Conservation (phyloP, 352 stramenopile species). For the Phytophthora pisi region DNA sequence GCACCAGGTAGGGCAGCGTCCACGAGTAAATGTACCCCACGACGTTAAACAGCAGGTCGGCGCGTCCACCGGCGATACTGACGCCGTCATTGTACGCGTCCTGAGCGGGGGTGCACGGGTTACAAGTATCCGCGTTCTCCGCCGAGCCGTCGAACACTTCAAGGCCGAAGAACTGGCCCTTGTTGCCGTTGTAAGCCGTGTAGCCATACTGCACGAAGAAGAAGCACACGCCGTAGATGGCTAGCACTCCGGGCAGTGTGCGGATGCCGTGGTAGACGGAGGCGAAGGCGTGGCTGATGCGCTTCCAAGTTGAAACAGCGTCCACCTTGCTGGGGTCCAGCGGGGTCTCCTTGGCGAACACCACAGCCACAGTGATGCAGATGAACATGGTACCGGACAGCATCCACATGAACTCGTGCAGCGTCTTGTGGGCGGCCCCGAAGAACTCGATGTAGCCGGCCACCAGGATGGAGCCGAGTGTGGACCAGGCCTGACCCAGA, state of each 20-base stretch:
- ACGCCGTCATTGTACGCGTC: constrained; percentile 57
- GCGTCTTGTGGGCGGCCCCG: constrained; percentile 48
- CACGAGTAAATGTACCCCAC: constrained; percentile 54
- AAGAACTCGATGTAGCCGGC: constrained; percentile 64
- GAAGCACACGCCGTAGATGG: constrained; percentile 43
- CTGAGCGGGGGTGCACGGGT: constrained; percentile 41
- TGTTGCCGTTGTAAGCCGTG: constrained; percentile 66
- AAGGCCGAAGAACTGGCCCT: constrained; percentile 65
- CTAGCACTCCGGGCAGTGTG: constrained; percentile 39
- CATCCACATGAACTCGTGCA: constrained; percentile 65
- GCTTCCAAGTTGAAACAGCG: constrained; percentile 28
- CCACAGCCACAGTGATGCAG: constrained; percentile 37
- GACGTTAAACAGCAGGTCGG: constrained; percentile 54
- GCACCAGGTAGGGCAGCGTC: constrained; percentile 48
- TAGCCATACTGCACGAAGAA: constrained; percentile 56
- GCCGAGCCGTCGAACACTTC: constrained; percentile 48
- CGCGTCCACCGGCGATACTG: constrained; percentile 41
- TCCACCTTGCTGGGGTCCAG: constrained; percentile 35
- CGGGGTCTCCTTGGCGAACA: constrained; percentile 45
- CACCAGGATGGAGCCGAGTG: constrained; percentile 55
- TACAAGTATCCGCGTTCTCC: constrained; percentile 45
- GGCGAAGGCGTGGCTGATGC: constrained; percentile 39
- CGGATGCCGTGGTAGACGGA: constrained; percentile 47
- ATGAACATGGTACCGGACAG: constrained; percentile 51
- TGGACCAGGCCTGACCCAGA: constrained; percentile 54